Base-by-base conservation (phyloP, 345 rosid species). In the Conringia planisiliqua region DNA sequence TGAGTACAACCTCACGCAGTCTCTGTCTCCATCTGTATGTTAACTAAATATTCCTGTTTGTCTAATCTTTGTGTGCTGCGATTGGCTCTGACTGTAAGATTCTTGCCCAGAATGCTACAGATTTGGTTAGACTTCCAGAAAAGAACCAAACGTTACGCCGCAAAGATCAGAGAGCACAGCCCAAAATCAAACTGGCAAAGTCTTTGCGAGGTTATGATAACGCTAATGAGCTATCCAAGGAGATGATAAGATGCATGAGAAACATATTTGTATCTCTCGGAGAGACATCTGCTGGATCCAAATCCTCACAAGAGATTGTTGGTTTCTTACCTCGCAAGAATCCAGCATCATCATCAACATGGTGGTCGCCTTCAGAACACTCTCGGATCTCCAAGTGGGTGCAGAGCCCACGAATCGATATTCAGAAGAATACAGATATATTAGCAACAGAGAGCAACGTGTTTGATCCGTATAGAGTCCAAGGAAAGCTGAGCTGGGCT, bases 191-290 rank as follows among this genome's bases (percentile, higher is more conserved):
- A 73, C 30, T 68, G 50, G 14, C 66, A 18, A 78, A 68, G 64
- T 35, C 70, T 26, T 16, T 72, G 66, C 62, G 56, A 32, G 36
- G 39, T 55, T 62, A 7, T 62, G 78, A 77, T 22, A 72, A 72
- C 33, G 78, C 75, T 62, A 73, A 68, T 55, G 71, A 73, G 62
- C 82, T 78, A 36, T 78, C 96, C 1, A 90, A 94, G 81, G 90
- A 91, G 84, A 94, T 94, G 96, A 85, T 91, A 42, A 76, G 85
- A 81, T 94, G 96, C 84, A 94, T 94, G 98, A 88, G 86, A 82
- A 85, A 91, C 78, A 89, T 94, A 83, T 94, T 85, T 76, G 83
- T 89, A 66, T 93, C 88, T 56, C 90, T 93, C 51, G 90, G 91
- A 33, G 97, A 88, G 78, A 81, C 97, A 71, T 85, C 90, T 26